phyloP scores from a whole-genome alignment of 2,329 filamentous ascomycete genomes.

The Fusarium nelsonii region DNA sequence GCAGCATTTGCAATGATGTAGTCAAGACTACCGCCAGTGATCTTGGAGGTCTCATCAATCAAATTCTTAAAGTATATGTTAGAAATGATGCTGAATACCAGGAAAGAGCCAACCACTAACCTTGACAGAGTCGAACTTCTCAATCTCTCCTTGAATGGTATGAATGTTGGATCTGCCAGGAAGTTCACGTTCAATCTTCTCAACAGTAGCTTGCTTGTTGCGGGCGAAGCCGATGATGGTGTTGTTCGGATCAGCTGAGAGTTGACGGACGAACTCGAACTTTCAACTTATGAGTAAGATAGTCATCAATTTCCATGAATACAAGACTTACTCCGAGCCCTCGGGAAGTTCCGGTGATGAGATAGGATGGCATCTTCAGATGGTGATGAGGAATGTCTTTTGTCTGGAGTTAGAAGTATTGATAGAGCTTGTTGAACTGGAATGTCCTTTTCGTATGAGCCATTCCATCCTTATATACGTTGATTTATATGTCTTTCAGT shows the following conservation, averaged over 20 bases:
- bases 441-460: fast-evolving
- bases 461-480: neutral
- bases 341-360: slow-evolving; percentile 39
- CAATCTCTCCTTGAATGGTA: slow-evolving; percentile 29
- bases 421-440: neutral
- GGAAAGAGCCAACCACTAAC: fast-evolving
- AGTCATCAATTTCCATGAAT: fast-evolving
- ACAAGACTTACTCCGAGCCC: slow-evolving; percentile 29
- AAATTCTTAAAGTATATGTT: neutral
- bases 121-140: slow-evolving; percentile 17
- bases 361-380: slow-evolving; percentile 31
- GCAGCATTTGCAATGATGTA: slow-evolving; percentile 66
- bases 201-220: slow-evolving; percentile 55
- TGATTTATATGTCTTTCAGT: neutral
- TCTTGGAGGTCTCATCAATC: slow-evolving; percentile 48
- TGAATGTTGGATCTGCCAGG: slow-evolving; percentile 46
- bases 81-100: neutral
- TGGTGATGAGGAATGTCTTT: neutral
- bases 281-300: neutral
- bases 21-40: slow-evolving; percentile 59
- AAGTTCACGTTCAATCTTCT: slow-evolving; percentile 51
- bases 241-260: slow-evolving; percentile 58
- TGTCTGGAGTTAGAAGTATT: neutral
- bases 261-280: slow-evolving; percentile 55
- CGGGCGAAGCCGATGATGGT: slow-evolving; percentile 60